Conservation (phyloP, 2,329 filamentous ascomycete genomes). For the Colletotrichum caudatum region DNA sequence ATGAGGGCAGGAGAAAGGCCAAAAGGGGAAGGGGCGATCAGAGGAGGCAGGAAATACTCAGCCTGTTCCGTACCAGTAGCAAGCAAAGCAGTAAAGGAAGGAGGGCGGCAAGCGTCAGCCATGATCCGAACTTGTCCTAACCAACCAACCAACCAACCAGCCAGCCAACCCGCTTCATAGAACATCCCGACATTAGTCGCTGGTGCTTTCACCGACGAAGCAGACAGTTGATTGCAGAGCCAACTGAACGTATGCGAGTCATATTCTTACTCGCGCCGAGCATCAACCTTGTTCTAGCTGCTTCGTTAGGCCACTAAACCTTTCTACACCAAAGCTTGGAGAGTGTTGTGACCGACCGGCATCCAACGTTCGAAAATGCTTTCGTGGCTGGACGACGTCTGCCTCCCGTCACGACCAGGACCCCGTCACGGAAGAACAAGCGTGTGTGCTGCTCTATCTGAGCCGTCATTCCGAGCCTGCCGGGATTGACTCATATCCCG, state of each 20-base stretch:
- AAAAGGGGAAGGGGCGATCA: background rate
- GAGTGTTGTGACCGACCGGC: background rate
- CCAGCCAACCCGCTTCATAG: background rate
- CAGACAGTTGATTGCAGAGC: background rate
- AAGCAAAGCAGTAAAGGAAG: background rate
- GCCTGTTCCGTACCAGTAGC: background rate
- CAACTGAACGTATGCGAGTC: background rate
- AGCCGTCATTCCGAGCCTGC: constrained; percentile 24
- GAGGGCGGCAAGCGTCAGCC: background rate
- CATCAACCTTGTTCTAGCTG: constrained; percentile 21
- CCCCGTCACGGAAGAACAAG: background rate
- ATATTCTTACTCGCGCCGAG: background rate
- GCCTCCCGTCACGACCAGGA: constrained; percentile 11
- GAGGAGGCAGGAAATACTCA: background rate
- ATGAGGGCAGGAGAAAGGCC: background rate
- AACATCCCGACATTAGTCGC: background rate
- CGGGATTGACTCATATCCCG: constrained; percentile 6
- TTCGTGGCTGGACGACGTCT: constrained; percentile 1
- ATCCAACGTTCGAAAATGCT: constrained; percentile 26
- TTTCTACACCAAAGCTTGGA: constrained; percentile 9
- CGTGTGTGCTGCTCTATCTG: background rate
- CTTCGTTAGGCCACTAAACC: background rate
- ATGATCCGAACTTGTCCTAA: background rate
- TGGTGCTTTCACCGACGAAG: background rate
- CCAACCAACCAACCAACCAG: background rate